Evolutionary conservation across 164 flowering plant species (phyloP).

Genomic region (Vitis riparia): DNA sequence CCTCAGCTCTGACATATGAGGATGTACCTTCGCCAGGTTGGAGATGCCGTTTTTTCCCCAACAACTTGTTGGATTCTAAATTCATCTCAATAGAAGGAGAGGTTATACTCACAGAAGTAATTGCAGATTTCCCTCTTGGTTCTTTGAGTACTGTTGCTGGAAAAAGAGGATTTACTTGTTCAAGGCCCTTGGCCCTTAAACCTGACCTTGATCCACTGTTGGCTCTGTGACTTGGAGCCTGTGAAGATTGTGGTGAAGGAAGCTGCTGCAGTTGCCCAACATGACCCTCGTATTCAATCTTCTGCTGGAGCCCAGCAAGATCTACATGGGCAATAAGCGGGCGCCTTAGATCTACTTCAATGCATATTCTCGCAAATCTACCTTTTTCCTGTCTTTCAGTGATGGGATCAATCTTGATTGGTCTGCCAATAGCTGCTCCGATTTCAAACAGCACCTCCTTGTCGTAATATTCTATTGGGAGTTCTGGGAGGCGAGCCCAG

Average conservation of each 20-base stretch:
- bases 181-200: too few relatives aligned
- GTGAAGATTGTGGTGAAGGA: not conserved
- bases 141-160: not conserved
- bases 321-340: not conserved
- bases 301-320: not conserved
- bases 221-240: too few relatives aligned
- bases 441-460: not conserved
- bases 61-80: not conserved
- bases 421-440: not conserved
- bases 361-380: not conserved
- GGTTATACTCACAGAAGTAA: not conserved
- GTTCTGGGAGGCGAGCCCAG: not conserved
- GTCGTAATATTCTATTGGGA: not conserved
- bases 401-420: not conserved
- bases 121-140: not conserved
- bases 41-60: not conserved
- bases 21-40: not conserved
- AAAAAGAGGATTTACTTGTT: not conserved
- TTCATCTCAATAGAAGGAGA: not conserved
- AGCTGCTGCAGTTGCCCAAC: not conserved
- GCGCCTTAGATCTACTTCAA: constrained; percentile 1
- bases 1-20: too few relatives aligned
- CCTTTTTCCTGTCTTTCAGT: not conserved
- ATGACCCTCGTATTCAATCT: not conserved
- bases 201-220: too few relatives aligned